phyloP scores from a whole-genome alignment of 1,284 basidiomycete species.

The Entoloma clypeatum region DNA sequence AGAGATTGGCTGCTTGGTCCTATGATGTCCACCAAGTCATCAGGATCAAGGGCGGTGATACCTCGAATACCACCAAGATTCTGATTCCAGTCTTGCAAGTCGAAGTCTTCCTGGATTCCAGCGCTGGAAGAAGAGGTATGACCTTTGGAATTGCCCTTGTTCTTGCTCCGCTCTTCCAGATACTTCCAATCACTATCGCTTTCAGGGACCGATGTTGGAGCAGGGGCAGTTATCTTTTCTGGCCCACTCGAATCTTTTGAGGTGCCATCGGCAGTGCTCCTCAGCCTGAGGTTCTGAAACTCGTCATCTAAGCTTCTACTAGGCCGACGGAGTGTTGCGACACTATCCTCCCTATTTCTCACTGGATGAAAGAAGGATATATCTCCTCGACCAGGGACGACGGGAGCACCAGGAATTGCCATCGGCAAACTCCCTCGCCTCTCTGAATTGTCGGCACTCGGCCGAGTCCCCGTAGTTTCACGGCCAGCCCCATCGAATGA shows the following conservation, averaged over 20 bases:
- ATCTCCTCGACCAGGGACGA: slow-evolving; percentile 6
- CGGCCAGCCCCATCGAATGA: slow-evolving; percentile 11
- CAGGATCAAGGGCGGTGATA: slow-evolving; percentile 27
- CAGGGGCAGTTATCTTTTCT: slow-evolving; percentile 19
- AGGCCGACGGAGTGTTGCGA: slow-evolving; percentile 47
- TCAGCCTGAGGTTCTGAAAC: slow-evolving; percentile 27
- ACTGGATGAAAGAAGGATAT: slow-evolving; percentile 17
- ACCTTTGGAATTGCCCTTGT: slow-evolving; percentile 22
- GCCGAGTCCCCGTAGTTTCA: slow-evolving; percentile 13
- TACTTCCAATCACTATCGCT: slow-evolving; percentile 48
- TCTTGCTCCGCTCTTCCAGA: slow-evolving; percentile 30
- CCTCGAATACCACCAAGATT: slow-evolving; percentile 29
- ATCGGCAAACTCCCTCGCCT: slow-evolving; percentile 45
- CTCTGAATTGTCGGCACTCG: slow-evolving; percentile 15
- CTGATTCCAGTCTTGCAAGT: slow-evolving; percentile 30
- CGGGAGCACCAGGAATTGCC: slow-evolving; percentile 35
- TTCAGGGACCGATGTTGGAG: slow-evolving; percentile 39
- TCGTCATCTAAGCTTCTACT: slow-evolving; percentile 53
- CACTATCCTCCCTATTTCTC: slow-evolving; percentile 46
- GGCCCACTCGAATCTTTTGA: slow-evolving; percentile 5
- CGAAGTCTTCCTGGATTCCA: slow-evolving; percentile 26
- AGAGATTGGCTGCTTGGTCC: slow-evolving; percentile 9
- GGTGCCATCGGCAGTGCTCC: slow-evolving; percentile 11
- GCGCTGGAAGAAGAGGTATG: neutral
- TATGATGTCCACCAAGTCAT: slow-evolving; percentile 26